Evolutionary conservation across 345 rosid genomes (phyloP), one percentile per base, ranked within the genome.

Genomic region (Arabidopsis thaliana): DNA sequence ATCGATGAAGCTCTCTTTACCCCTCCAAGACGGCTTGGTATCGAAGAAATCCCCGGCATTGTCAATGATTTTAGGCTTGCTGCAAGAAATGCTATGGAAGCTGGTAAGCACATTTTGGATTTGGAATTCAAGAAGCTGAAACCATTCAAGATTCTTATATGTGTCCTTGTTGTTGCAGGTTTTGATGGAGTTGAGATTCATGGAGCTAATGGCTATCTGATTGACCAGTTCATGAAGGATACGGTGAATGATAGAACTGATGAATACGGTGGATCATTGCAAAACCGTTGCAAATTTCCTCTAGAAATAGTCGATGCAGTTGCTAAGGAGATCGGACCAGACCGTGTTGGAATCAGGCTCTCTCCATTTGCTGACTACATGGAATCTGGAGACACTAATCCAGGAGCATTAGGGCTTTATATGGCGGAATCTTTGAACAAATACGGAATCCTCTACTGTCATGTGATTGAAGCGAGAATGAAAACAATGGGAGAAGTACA

Each of bases 101-200:
- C 93, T 25, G 93, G 95, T 89, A 85, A 62, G 60, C 34, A 45
- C 4, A 55, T 49, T 49, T 36, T 5, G 6, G 38, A 46, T 55
- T 68, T n/a, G 2, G 10, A 23, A 33, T 36, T 58, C 33, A 33
- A 23, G 48, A 32, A 33, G n/a, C 46, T 67, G 11, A 13, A 13
- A 8, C 23, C 13, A 33, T 41, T n/a, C 52, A 60, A 72, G 68
- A 38, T 38, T 60, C 51, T 72, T 51, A 45, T 46, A 24, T 59
- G 6, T 59, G 45, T 51, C 7, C 14, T 42, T 52, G 53, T 50
- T 46, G 34, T 46, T 75, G 69, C 64, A 91, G 92, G 94, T 14
- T 89, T 89, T 11, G 95, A 89, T 50, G 94, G 94, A 4, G 88
- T 91, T n/a, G 97, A 91, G 80, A 85, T 91, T 65, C 97, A 87